Evolutionary conservation across 345 rosid genomes (phyloP), one percentile per base, ranked within the genome.

Genomic region (Cochlearia excelsa): DNA sequence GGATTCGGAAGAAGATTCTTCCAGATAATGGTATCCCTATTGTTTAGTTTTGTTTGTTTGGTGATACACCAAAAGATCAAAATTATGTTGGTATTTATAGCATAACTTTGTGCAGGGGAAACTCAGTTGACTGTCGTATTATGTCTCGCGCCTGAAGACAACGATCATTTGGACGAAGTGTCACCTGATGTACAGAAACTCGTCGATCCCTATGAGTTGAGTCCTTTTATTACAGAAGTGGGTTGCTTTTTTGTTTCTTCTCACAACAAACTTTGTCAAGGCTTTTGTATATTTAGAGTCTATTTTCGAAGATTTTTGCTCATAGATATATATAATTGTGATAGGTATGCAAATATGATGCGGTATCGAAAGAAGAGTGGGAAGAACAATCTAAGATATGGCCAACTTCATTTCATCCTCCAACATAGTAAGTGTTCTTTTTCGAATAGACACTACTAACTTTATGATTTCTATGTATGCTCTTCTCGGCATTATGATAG

Each of bases 351-450:
- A 78, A 80, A 75, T 71, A 76, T 79, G 87, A 88, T 69, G 95
- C 98, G 6, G 71, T 61, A 1, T 77, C 95, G 23, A 86, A 77
- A 74, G 95, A 86, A 69, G 85, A 84, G 69, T 91, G 96, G 95
- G 88, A 81, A 75, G 92, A 83, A 59, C 98, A 88, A 47, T 81
- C 90, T 85, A 88, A 84, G 82, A 59, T 84, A 16, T 88, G 98
- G 98, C 98, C 98, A 52, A 82, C 95, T 44, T 92, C 90, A 39
- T 92, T 64, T 74, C 98, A 92, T 76, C 96, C 96, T 0, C 96
- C 88, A 39, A 86, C 92, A 56, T 88, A 79, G 98, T 88, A 75
- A 53, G 95, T 34, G 6, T 3, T 34, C 37, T 6, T 34, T 34
- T 34, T 34, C 3, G 37, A 34, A 34, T 34, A 34, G 3, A 34